phyloP scores from a whole-genome alignment of 805 yeast species.

The Starmerella stellata region DNA sequence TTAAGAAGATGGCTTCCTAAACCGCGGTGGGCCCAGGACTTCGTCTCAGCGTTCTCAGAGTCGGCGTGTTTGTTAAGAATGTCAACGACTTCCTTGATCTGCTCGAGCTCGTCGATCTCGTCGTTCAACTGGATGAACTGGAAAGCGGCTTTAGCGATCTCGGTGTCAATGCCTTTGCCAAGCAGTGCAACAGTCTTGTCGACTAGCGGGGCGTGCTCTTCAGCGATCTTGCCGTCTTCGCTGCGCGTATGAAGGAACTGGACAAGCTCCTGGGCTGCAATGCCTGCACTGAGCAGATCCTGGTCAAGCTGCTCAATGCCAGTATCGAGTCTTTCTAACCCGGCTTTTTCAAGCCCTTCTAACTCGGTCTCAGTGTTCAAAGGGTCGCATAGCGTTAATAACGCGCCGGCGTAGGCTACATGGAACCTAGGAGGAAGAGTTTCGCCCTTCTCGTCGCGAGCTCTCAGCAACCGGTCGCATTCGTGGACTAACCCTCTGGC shows the following conservation, averaged over 20 bases:
- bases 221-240: conserved; percentile 4
- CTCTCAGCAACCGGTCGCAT: conserved; percentile 53
- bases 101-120: conserved; percentile 4
- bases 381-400: conserved; percentile 21
- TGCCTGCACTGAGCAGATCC: conserved; percentile 2
- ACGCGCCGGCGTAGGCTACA: conserved; percentile 53
- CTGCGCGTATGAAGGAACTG: conserved; percentile 10
- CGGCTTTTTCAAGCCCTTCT: conserved; percentile 45
- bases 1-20: conserved; percentile 22
- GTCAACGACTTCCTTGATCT: not conserved
- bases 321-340: conserved; percentile 45
- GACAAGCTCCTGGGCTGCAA: conserved; percentile 13
- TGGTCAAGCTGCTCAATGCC: conserved; percentile 31
- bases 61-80: conserved; percentile 2
- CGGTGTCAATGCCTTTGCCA: conserved; percentile 1
- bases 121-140: conserved; percentile 10
- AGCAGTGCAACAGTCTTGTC: conserved; percentile 3
- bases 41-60: conserved; percentile 1
- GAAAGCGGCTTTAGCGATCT: conserved; percentile 12
- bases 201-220: conserved; percentile 1
- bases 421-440: conserved; percentile 33
- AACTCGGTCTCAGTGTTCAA: conserved; percentile 16
- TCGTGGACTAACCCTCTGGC: conserved; percentile 73
- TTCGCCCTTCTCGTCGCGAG: conserved; percentile 17
- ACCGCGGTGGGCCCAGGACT: conserved; percentile 18